Conservation (phyloP, 768 basidiomycete species). For the Strobilomyces dryophilus region DNA sequence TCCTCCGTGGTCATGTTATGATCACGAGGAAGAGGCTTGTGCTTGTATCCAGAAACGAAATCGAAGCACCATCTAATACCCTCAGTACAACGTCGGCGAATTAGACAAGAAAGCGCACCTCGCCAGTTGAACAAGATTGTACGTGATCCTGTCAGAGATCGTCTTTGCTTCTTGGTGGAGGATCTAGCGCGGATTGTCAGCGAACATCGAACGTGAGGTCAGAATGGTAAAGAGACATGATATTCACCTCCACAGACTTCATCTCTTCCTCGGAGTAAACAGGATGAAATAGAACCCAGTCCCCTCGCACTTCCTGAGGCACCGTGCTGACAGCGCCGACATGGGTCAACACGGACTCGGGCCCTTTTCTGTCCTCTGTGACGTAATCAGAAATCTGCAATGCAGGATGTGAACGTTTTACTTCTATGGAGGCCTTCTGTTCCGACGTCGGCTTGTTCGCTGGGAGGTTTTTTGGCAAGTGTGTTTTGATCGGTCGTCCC, state of each 20-base stretch:
- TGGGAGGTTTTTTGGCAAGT: constrained; percentile 20
- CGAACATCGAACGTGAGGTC: neutral
- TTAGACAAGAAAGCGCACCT: constrained; percentile 33
- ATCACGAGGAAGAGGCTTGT: constrained; percentile 57
- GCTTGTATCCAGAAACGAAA: constrained; percentile 80
- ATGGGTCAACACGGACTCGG: constrained; percentile 15
- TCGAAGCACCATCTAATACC: constrained; percentile 66
- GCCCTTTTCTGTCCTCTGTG: constrained; percentile 25
- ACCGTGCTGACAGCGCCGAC: constrained; percentile 50
- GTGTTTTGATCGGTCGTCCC: constrained; percentile 20
- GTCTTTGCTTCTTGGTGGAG: constrained; percentile 63
- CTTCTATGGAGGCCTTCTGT: constrained; percentile 36
- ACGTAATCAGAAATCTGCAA: neutral
- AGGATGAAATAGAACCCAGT: constrained; percentile 93
- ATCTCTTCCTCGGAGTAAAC: constrained; percentile 79
- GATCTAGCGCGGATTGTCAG: constrained; percentile 43
- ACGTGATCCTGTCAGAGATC: constrained; percentile 70
- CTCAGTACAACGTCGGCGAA: constrained; percentile 2
- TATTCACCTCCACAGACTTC: constrained; percentile 60
- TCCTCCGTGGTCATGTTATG: constrained; percentile 67
- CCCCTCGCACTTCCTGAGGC: constrained; percentile 56
- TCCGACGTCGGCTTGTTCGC: constrained; percentile 24
- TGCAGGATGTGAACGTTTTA: constrained; percentile 2
- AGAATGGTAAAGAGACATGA: constrained; percentile 1
- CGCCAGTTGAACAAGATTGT: constrained; percentile 52